Evolutionary conservation across 164 flowering plant species (phyloP).

Genomic region (Taxillus chinensis): DNA sequence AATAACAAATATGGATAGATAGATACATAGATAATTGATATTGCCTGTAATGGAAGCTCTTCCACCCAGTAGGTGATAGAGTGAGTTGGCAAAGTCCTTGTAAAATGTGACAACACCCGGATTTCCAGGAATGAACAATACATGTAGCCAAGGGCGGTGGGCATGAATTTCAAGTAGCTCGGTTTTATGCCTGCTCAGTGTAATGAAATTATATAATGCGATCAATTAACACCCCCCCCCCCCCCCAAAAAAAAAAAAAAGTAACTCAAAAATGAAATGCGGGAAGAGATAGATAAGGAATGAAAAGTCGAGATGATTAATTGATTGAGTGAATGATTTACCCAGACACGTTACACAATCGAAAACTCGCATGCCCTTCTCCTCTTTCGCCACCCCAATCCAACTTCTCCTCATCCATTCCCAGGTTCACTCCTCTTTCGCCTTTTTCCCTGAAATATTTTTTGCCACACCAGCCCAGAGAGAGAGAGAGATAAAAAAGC

Average conservation of each 20-base stretch:
- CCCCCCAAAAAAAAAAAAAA: neutral
- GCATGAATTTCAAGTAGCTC: conserved; percentile 71
- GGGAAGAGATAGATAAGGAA: neutral
- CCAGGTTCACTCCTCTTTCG: conserved; percentile 4
- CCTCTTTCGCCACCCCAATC: conserved; percentile 12
- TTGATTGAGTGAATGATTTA: too few relatives aligned
- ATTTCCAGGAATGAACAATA: conserved; percentile 76
- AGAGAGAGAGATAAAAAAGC: neutral
- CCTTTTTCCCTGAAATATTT: conserved; percentile 10
- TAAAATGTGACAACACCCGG: conserved; percentile 67
- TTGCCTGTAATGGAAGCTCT: conserved; percentile 64
- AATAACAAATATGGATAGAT: neutral
- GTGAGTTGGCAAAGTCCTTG: conserved; percentile 55
- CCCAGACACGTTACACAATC: conserved; percentile 68
- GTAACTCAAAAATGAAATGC: neutral
- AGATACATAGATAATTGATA: conserved; percentile 2
- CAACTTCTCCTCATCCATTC: conserved; percentile 22
- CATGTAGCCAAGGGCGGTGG: conserved; percentile 45
- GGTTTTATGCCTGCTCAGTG: conserved; percentile 33
- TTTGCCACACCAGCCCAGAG: neutral
- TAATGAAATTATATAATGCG: neutral
- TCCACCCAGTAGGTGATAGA: conserved; percentile 55
- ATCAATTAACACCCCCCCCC: neutral
- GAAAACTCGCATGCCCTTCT: conserved; percentile 19
- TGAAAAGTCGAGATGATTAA: neutral